Evolutionary conservation across 805 yeast species (phyloP).

Genomic region (Spathaspora gorwiae): DNA sequence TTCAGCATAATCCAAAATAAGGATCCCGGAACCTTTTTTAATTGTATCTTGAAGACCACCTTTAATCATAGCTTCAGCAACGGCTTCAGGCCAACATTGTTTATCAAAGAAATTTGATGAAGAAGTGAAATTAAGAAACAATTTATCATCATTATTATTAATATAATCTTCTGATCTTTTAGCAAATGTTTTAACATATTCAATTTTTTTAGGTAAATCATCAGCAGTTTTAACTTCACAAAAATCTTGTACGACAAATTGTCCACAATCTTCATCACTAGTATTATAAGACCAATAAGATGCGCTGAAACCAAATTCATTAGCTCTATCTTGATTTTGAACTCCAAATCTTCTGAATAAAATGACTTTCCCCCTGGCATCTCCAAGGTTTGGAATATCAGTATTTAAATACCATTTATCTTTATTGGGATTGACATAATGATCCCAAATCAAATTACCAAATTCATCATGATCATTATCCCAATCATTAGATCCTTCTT

Average conservation of each 20-base stretch:
- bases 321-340: conserved; percentile 36
- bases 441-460: conserved; percentile 55
- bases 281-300: conserved; percentile 63
- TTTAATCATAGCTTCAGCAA: conserved; percentile 48
- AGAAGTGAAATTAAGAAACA: conserved; percentile 68
- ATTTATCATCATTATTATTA: conserved; percentile 43
- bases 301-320: conserved; percentile 64
- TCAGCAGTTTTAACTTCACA: conserved; percentile 53
- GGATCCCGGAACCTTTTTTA: conserved; percentile 56
- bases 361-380: conserved; percentile 61
- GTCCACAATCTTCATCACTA: conserved; percentile 59
- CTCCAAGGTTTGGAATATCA: conserved; percentile 54
- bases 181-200: conserved; percentile 53
- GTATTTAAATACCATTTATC: conserved; percentile 58
- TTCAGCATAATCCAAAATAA: conserved; percentile 67
- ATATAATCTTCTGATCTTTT: conserved; percentile 49
- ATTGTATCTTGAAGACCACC: conserved; percentile 45
- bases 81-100: conserved; percentile 69
- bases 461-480: conserved; percentile 61
- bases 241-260: conserved; percentile 66
- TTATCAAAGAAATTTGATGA: conserved; percentile 70
- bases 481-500: conserved; percentile 70
- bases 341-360: conserved; percentile 72
- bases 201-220: conserved; percentile 54
- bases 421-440: conserved; percentile 45